phyloP scores from a whole-genome alignment of 306 rosid species.

The Sophora flavescens region DNA sequence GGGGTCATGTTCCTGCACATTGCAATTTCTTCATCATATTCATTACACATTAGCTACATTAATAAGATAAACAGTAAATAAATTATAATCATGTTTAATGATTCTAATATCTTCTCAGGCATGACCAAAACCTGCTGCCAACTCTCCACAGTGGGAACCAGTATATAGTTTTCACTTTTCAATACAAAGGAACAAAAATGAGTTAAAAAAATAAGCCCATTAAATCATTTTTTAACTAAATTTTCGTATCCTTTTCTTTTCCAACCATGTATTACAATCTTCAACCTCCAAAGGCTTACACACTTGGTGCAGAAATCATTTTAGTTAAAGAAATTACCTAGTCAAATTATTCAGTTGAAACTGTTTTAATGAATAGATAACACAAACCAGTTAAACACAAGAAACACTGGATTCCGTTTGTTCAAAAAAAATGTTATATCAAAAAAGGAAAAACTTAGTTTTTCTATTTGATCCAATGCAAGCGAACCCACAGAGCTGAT shows the following conservation, averaged over 20 bases:
- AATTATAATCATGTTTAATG: neutral
- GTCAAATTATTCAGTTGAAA: neutral
- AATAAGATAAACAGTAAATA: neutral
- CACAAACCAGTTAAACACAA: neutral
- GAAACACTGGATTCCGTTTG: slow-evolving; percentile 6
- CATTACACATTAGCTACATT: neutral
- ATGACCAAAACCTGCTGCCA: neutral
- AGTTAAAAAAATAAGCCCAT: neutral
- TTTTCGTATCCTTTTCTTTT: neutral
- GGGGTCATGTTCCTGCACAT: neutral
- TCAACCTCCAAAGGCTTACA: neutral
- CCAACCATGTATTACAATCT: slow-evolving; percentile 1
- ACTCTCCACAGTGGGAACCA: neutral
- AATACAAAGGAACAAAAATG: neutral
- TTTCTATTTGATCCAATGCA: neutral
- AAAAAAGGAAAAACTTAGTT: neutral
- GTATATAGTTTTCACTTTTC: slow-evolving; percentile 4
- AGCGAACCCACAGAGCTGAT: neutral
- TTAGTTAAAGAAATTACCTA: slow-evolving; percentile 3
- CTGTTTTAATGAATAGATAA: neutral
- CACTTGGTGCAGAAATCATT: neutral
- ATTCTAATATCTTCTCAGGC: slow-evolving; percentile 15
- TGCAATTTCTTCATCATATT: slow-evolving; percentile 14
- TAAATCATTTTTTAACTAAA: neutral
- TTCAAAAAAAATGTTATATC: neutral